Evolutionary conservation across 352 stramenopile genomes (phyloP).

Genomic region (Pythium angustatum): DNA sequence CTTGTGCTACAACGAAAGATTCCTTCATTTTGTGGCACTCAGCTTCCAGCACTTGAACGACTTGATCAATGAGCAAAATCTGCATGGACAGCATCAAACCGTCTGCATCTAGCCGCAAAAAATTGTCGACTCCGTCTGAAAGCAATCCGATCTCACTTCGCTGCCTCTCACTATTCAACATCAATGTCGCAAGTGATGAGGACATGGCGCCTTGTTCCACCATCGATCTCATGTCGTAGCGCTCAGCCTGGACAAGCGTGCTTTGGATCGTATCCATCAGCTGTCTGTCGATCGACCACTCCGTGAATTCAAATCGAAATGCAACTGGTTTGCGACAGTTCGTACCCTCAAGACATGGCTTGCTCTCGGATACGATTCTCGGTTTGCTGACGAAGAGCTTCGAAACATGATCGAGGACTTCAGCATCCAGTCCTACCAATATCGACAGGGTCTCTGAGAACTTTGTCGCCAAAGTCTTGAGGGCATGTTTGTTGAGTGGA

Average conservation of each 20-base stretch:
- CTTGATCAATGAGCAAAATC: slow-evolving; percentile 80
- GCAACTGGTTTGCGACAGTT: slow-evolving; percentile 64
- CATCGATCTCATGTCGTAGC: slow-evolving; percentile 79
- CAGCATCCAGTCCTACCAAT: slow-evolving; percentile 70
- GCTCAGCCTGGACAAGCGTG: slow-evolving; percentile 63
- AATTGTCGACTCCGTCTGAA: slow-evolving; percentile 47
- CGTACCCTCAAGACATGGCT: slow-evolving; percentile 65
- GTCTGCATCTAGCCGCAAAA: slow-evolving; percentile 67
- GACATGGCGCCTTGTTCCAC: slow-evolving; percentile 43
- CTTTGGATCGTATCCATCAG: slow-evolving; percentile 66
- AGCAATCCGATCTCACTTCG: slow-evolving; percentile 19
- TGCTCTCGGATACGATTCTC: slow-evolving; percentile 67
- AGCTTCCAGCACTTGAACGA: slow-evolving; percentile 58
- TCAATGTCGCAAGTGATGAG: slow-evolving; percentile 32
- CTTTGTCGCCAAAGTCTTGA: slow-evolving; percentile 72
- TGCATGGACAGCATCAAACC: slow-evolving; percentile 75
- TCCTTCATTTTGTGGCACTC: slow-evolving; percentile 49
- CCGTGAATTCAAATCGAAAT: slow-evolving; percentile 83
- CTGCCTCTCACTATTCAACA: slow-evolving; percentile 23
- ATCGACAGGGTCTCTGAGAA: slow-evolving; percentile 85
- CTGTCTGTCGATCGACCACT: slow-evolving; percentile 77
- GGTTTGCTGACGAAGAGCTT: slow-evolving; percentile 79
- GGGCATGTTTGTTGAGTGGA: slow-evolving; percentile 56
- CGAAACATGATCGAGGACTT: slow-evolving; percentile 73
- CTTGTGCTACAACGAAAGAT: slow-evolving; percentile 15